A percentile compares a stretch with the other conserved stretches of the same genome.
Conservation (phyloP, 2,329 filamentous ascomycete species). For the Fonsecaea nubica region DNA sequence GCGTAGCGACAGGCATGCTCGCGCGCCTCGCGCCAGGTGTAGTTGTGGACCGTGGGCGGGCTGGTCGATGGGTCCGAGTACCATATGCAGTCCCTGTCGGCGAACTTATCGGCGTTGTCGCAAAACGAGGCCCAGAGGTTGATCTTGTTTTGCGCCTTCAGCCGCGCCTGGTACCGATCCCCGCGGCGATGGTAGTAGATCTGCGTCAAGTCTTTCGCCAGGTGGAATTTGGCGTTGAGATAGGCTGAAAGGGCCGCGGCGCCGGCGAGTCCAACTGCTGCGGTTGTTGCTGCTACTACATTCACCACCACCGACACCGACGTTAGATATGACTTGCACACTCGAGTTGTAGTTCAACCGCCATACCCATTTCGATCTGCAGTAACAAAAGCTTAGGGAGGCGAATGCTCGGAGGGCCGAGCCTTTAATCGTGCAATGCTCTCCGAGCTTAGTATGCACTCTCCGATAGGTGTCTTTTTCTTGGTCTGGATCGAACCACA, state of each 20-base stretch:
- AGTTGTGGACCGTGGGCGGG: neutral
- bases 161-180: neutral
- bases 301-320: neutral
- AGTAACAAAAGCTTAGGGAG: neutral
- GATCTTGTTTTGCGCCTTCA: neutral
- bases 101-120: neutral
- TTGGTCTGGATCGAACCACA: neutral
- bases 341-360: neutral
- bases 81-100: neutral
- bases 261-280: neutral
- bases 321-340: neutral
- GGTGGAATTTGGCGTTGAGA: conserved; percentile 6
- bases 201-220: neutral
- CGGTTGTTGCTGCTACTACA: neutral
- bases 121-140: conserved; percentile 1
- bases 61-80: neutral
- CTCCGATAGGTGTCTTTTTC: neutral
- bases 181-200: conserved; percentile 2
- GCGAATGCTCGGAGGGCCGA: neutral
- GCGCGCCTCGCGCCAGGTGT: neutral
- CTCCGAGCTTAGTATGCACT: too few relatives aligned
- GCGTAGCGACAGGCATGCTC: conserved; percentile 52
- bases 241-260: neutral
- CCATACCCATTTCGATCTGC: neutral
- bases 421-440: too few relatives aligned